Percentiles rank a stretch among this genome's conserved stretches.
Conservation (phyloP, 192 early-diverging fungal species). For the Mortierella alpina region DNA sequence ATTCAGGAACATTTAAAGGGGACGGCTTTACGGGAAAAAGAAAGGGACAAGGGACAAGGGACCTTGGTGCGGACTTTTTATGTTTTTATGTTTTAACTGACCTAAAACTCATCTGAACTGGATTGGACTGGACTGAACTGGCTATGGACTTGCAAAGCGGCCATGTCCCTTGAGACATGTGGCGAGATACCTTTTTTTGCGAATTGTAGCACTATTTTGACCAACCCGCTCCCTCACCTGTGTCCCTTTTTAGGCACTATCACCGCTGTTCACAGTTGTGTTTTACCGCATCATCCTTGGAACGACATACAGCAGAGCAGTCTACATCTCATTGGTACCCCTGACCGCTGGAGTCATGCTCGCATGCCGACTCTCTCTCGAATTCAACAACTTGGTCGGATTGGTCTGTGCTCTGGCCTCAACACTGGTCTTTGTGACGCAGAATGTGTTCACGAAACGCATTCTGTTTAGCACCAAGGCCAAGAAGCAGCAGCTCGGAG, state of each 20-base stretch:
- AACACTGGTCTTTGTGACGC: slow-evolving; percentile 84
- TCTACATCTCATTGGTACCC: slow-evolving; percentile 82
- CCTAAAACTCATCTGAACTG: background rate
- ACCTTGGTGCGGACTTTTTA: too few relatives aligned
- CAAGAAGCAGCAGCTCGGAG: slow-evolving; percentile 26
- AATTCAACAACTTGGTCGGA: slow-evolving; percentile 77
- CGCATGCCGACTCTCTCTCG: slow-evolving; percentile 76
- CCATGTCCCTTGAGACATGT: background rate
- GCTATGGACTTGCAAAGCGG: background rate
- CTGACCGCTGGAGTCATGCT: slow-evolving; percentile 91
- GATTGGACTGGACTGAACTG: background rate
- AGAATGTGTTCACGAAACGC: slow-evolving; percentile 90
- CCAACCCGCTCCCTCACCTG: background rate
- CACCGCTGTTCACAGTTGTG: slow-evolving; percentile 87
- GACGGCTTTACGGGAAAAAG: background rate
- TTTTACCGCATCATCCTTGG: slow-evolving; percentile 78
- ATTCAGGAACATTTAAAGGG: slow-evolving; percentile 4
- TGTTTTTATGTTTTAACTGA: too few relatives aligned
- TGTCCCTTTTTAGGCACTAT: slow-evolving; percentile 68
- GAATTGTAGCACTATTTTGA: background rate
- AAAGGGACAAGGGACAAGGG: background rate
- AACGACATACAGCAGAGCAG: slow-evolving; percentile 73
- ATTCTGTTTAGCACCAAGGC: slow-evolving; percentile 68
- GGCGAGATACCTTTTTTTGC: background rate
- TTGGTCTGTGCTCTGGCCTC: slow-evolving; percentile 80